These are phyloP conservation scores for Kodamaea kaohsiungensis DNA, from an alignment of 805 yeast genomes.

Conservation along the genomic window DNA sequence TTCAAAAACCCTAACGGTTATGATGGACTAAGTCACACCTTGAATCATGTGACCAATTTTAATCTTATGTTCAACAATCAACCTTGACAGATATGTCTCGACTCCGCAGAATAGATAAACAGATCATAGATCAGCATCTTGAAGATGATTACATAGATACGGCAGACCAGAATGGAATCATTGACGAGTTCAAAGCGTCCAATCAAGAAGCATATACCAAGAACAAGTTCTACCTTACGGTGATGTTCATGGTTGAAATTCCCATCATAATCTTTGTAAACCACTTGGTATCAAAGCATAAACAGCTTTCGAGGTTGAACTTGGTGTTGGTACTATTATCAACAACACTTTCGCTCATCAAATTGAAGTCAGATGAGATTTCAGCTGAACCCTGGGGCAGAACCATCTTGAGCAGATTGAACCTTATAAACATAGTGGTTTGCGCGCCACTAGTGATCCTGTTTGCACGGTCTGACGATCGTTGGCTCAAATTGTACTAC, in stretches of 20 bases:
- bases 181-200: constrained; percentile 15
- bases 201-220: constrained; percentile 14
- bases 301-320: constrained; percentile 1
- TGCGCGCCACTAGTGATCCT: constrained; percentile 15
- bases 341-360: constrained; percentile 6
- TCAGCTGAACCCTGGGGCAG: background rate
- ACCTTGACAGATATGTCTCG: constrained; percentile 19
- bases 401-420: background rate
- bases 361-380: constrained; percentile 8
- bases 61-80: background rate
- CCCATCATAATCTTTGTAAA: constrained; percentile 4
- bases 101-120: constrained; percentile 22
- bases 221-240: constrained; percentile 10
- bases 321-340: constrained; percentile 11
- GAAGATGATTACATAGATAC: constrained; percentile 15
- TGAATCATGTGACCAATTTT: background rate
- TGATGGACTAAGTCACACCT: background rate
- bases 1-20: background rate
- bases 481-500: constrained; percentile 12
- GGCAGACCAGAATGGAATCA: constrained; percentile 25
- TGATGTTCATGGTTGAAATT: constrained; percentile 15
- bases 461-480: background rate
- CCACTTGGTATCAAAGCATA: constrained; percentile 3
- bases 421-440: constrained; percentile 13
- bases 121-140: constrained; percentile 20